Conservation (phyloP, 2,329 filamentous ascomycete species). For the Polytolypa hystricis region DNA sequence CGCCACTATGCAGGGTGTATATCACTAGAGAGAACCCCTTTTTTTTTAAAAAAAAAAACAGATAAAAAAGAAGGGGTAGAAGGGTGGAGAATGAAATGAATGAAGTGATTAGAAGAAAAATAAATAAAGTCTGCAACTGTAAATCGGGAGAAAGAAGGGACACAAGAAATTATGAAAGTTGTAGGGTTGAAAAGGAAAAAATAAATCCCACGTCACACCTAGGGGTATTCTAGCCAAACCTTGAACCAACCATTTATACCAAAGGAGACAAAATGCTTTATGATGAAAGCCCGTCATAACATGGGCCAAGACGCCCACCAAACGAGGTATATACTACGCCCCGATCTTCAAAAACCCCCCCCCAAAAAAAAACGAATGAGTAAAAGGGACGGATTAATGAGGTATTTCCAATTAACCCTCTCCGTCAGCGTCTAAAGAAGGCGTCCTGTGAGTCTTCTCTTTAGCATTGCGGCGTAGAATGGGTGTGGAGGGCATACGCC, state of each 20-base stretch:
- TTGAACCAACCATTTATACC: background rate
- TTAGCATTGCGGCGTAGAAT: constrained; percentile 18
- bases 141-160: constrained; percentile 6
- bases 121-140: constrained; percentile 2
- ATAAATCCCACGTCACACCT: no score
- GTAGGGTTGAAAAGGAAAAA: background rate
- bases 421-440: constrained; percentile 24
- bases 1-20: no score
- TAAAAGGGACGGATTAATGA: background rate
- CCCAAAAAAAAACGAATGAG: background rate
- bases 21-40: no score
- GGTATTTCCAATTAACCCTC: constrained; percentile 4
- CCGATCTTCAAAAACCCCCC: background rate
- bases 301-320: no score
- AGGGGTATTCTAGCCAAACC: background rate
- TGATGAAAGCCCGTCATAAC: no score
- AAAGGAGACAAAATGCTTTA: background rate
- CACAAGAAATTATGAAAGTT: constrained; percentile 1
- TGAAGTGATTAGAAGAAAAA: constrained; percentile 6
- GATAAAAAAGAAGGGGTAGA: constrained; percentile 3
- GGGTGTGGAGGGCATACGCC: constrained; percentile 27
- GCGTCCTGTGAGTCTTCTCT: constrained; percentile 19
- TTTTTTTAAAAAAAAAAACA: background rate
- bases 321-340: no score
- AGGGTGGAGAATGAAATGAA: constrained; percentile 5